Percentiles rank a stretch among this genome's conserved stretches.
Evolutionary conservation across 2,329 filamentous ascomycete species (phyloP).

Genomic region (Zalaria obscura): DNA sequence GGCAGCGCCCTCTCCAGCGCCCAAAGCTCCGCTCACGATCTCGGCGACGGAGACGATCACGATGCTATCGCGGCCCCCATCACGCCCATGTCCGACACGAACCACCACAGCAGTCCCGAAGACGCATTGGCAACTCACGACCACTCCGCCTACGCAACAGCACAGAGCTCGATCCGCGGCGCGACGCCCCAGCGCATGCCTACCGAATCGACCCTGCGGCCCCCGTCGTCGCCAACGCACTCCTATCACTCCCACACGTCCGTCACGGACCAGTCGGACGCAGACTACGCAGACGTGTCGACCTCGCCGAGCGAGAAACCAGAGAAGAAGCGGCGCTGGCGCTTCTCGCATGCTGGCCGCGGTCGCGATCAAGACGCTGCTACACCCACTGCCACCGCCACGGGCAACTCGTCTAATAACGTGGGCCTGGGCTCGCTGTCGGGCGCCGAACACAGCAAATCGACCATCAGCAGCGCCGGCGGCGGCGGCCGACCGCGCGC

Average conservation of each 20-base stretch:
- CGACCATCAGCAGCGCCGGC: conserved; percentile 5
- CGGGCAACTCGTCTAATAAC: not conserved
- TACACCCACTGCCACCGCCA: not conserved
- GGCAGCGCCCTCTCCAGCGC: conserved; percentile 72
- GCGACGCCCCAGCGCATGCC: conserved; percentile 66
- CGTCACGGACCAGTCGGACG: conserved; percentile 67
- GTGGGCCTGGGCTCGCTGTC: conserved; percentile 1
- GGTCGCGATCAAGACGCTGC: conserved; percentile 16
- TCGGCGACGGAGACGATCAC: conserved; percentile 17
- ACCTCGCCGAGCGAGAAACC: conserved; percentile 36
- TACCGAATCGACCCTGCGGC: conserved; percentile 41
- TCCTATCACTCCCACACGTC: conserved; percentile 60
- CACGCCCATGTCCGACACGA: conserved; percentile 10
- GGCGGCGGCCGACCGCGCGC: not conserved
- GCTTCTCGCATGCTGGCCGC: conserved; percentile 39
- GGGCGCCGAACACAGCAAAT: conserved; percentile 7
- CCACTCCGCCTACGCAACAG: conserved; percentile 29
- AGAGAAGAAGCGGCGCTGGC: conserved; percentile 59
- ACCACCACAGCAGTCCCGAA: conserved; percentile 10
- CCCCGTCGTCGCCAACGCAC: conserved; percentile 58
- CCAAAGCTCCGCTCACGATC: conserved; percentile 73
- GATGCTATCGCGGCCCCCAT: conserved; percentile 14
- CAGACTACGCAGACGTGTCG: conserved; percentile 56
- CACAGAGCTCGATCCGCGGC: conserved; percentile 9
- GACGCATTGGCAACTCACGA: conserved; percentile 8